Base-by-base conservation (phyloP, 2,329 filamentous ascomycete genomes). In the Didymella pomorum region DNA sequence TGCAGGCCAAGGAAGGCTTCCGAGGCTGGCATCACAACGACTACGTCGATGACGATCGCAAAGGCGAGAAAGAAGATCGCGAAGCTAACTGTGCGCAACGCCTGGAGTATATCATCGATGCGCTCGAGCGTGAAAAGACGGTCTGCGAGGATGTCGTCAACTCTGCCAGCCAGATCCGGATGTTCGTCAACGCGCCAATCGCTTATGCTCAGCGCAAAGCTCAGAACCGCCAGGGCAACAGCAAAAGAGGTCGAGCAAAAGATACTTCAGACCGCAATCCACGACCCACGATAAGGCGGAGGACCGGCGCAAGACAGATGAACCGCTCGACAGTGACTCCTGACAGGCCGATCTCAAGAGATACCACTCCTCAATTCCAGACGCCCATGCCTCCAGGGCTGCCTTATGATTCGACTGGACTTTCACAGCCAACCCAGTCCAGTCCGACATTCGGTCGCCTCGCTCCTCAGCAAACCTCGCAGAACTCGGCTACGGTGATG, bases 131-230 rank as follows among this genome's bases (percentile, higher is more conserved):
- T 29, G 73, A 76, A 50, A 76, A 75, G 62, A 74, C 73, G 0
- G 73, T 76, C 16, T 75, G 73, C 52, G 73, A 76, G 41, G 73
- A 76, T 48, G 71, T 76, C 16, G 74, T 76, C 66, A 70, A 64
- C 55, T 75, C 72, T 1, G 71, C 71, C 2, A 70, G 71, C 41
- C 72, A 75, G 54, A 74, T 75, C 42, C 65, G 73, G 7, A 76
- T 76, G 73, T 76, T 76, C 31, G 72, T 76, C 16, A 76, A 76
- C 33, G 73, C 73, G 7, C 73, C 73, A 0, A 69, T 67, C 21
- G 73, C 73, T 0, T 76, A 75, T 33, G 69, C 73, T 1, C 68
- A 67, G 20, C 65, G 73, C 1, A 76, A 76, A 57, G 58, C 70
- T 33, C 70, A 71, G 48, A 76, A 76, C 33, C 67, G 73, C 0